phyloP scores from a whole-genome alignment of 345 rosid genomes.

The Clarkia xantiana region DNA sequence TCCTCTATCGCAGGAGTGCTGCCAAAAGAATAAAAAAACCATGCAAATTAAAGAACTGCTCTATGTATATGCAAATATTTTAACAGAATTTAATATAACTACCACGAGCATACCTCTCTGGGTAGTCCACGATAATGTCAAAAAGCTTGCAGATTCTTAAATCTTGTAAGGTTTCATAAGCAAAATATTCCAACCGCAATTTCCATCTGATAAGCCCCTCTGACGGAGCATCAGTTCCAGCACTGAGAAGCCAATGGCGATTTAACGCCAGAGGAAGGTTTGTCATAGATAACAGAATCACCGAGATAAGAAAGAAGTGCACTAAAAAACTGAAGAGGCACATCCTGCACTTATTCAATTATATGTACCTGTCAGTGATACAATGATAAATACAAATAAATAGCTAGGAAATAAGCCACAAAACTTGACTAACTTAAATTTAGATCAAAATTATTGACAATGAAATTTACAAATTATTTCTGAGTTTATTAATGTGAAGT shows the following conservation, averaged over 20 bases:
- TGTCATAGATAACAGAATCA: conserved; percentile 30
- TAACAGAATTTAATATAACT: neutral
- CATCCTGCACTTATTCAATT: conserved; percentile 37
- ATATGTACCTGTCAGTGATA: neutral
- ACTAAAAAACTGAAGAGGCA: conserved; percentile 76
- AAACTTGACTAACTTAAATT: neutral
- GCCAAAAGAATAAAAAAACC: conserved; percentile 15
- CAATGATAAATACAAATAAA: no score
- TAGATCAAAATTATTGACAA: no score
- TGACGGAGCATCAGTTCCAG: conserved; percentile 41
- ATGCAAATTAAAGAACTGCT: neutral
- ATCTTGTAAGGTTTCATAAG: conserved; percentile 90
- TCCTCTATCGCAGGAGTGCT: conserved; percentile 93
- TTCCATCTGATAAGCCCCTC: conserved; percentile 83
- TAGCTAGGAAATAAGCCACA: neutral
- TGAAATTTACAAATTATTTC: neutral
- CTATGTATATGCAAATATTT: neutral
- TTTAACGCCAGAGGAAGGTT: conserved; percentile 27
- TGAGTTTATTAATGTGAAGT: no score
- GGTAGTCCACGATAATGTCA: conserved; percentile 97
- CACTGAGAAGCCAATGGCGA: conserved; percentile 60
- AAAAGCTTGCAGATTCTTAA: conserved; percentile 82
- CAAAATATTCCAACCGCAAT: conserved; percentile 81
- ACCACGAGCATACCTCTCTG: conserved; percentile 52
- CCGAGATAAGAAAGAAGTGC: conserved; percentile 90